Base-by-base conservation (phyloP, 2,329 filamentous ascomycete genomes). In the Ceratocystis alfenasii region DNA sequence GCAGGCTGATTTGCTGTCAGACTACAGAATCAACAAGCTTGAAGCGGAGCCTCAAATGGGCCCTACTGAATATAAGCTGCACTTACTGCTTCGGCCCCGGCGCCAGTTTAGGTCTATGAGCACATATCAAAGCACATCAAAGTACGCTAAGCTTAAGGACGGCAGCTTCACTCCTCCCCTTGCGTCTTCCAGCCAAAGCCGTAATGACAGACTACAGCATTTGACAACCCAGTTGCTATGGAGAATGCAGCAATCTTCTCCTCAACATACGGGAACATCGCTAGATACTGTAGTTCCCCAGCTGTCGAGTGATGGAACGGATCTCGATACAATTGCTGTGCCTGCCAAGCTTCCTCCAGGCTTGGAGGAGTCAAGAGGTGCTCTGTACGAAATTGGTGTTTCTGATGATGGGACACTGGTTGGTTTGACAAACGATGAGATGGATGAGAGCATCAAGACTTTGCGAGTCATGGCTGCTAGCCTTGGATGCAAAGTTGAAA, bases 11-110 rank as follows among this genome's bases (percentile, higher is more conserved):
- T 71, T 80, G 6, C 76, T 83, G 12, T 80, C 80, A 3, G 82
- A 87, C 65, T 86, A 84, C 73, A 83, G 81, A 1, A 83, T 94
- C 59, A 87, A 86, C 57, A 90, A 87, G 72, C 78, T 99, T 17
- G 87, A 92, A 69, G 87, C 93, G 12, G 94, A 99, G 74, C 93
- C 93, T 5, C 92, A 97, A 73, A 87, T 95, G 69, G 94, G 94
- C 0, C 91, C 94, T 20, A 95, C 90, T 0, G 94, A 99, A 76
- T 99, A 99, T 77, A 99, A 99, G 75, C 78, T 99, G 55, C 94
- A 97, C 76, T 79, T 99, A 5, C 81, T 97, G 5, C 78, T 96
- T 63, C 85, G 91, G 45, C 86, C 88, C 17, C 83, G 93, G 67
- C 83, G 90, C 68, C 84, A 83, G 5, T 95, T 92, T 74, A 81